Evolutionary conservation across 2,329 filamentous ascomycete species (phyloP).

Genomic region (Neoascochyta sp.): DNA sequence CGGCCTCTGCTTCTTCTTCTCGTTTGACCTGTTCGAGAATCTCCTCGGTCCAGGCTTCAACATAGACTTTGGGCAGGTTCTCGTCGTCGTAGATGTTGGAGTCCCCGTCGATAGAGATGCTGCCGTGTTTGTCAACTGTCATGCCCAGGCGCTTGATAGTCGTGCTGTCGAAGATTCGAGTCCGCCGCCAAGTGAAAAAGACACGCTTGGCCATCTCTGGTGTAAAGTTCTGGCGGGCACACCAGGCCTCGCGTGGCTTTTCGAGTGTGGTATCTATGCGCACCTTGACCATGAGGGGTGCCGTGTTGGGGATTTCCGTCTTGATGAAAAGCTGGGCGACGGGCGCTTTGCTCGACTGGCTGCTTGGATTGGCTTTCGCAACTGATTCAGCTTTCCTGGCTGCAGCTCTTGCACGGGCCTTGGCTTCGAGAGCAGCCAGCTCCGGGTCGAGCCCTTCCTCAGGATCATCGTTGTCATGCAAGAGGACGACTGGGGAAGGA

Average conservation of each 20-base stretch:
- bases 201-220: conserved; percentile 52
- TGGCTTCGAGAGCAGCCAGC: conserved; percentile 26
- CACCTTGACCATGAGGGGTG: conserved; percentile 60
- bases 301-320: conserved; percentile 61
- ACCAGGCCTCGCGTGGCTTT: conserved; percentile 67
- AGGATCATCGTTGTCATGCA: conserved; percentile 22
- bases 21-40: conserved; percentile 54
- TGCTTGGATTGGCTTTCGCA: conserved; percentile 4
- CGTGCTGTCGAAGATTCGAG: conserved; percentile 70
- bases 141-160: conserved; percentile 53
- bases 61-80: conserved; percentile 55
- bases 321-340: conserved; percentile 64
- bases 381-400: conserved; percentile 14
- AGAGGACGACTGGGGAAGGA: conserved; percentile 6
- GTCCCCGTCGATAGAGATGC: conserved; percentile 35
- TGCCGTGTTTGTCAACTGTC: conserved; percentile 42
- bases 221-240: conserved; percentile 56
- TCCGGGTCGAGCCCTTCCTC: conserved; percentile 30
- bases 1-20: conserved; percentile 23
- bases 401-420: conserved; percentile 20
- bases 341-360: conserved; percentile 10
- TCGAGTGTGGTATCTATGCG: conserved; percentile 65
- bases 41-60: conserved; percentile 73
- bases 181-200: conserved; percentile 75
- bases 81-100: conserved; percentile 53